Percentiles rank a stretch among this genome's conserved stretches.
phyloP scores from a whole-genome alignment of 2,329 filamentous ascomycete genomes.

The Botrytis tulipae region DNA sequence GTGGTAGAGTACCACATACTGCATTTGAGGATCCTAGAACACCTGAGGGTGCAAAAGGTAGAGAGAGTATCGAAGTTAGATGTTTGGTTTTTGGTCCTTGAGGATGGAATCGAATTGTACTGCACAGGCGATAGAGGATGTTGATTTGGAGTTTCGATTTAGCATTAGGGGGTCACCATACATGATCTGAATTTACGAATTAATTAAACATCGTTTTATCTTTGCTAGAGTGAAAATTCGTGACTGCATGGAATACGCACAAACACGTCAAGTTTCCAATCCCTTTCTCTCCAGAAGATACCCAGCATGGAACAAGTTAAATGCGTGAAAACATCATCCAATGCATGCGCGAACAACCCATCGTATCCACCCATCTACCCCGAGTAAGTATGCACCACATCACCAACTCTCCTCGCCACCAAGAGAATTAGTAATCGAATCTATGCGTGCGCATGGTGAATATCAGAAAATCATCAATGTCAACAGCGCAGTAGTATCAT shows the following conservation, averaged over 20 bases:
- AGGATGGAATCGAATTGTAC: background rate
- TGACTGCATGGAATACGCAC: background rate
- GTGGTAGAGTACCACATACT: constrained; percentile 51
- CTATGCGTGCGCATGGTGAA: background rate
- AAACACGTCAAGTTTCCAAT: background rate
- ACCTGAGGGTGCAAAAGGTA: constrained; percentile 62
- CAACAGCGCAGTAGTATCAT: too few relatives aligned
- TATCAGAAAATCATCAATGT: too few relatives aligned
- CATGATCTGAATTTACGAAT: background rate
- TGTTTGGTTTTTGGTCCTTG: constrained; percentile 72
- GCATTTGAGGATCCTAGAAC: constrained; percentile 78
- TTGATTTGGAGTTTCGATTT: background rate
- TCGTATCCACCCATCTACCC: background rate
- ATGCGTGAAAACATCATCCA: background rate
- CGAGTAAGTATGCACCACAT: background rate
- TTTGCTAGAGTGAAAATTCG: background rate
- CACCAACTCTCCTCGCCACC: background rate
- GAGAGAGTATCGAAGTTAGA: constrained; percentile 89
- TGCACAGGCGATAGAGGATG: background rate
- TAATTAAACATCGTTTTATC: too few relatives aligned
- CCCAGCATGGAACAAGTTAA: background rate
- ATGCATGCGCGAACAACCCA: background rate
- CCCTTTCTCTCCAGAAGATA: background rate
- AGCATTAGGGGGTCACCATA: background rate
- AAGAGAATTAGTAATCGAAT: background rate